Evolutionary conservation across 2,329 filamentous ascomycete species (phyloP).

Genomic region (Corinectria fuckeliana): DNA sequence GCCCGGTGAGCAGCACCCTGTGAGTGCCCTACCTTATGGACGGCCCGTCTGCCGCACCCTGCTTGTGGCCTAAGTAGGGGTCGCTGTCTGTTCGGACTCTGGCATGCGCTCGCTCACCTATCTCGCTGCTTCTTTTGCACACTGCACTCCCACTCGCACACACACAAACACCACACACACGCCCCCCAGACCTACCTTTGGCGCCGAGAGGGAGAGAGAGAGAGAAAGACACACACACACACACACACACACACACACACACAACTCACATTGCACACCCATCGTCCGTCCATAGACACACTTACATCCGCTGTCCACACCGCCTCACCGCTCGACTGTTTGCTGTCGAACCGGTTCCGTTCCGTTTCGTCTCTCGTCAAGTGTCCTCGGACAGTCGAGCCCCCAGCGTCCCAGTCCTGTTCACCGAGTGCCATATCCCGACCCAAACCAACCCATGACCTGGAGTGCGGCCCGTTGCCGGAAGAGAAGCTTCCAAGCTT

Average conservation of each 20-base stretch:
- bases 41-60: slow-evolving; percentile 38
- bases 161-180: slow-evolving; percentile 22
- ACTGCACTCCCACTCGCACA: slow-evolving; percentile 1
- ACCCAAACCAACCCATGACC: slow-evolving; percentile 37
- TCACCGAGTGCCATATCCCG: slow-evolving; percentile 41
- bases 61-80: slow-evolving; percentile 30
- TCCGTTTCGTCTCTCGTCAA: slow-evolving; percentile 9
- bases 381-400: slow-evolving; percentile 30
- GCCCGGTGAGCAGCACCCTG: slow-evolving; percentile 26
- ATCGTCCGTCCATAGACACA: slow-evolving; percentile 1
- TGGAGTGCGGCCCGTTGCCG: slow-evolving; percentile 29
- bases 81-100: slow-evolving; percentile 26
- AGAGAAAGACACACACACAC: slow-evolving; percentile 22
- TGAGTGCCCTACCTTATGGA: slow-evolving; percentile 29
- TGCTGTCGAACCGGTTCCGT: slow-evolving; percentile 19
- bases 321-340: slow-evolving; percentile 33
- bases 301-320: slow-evolving; percentile 38
- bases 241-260: slow-evolving; percentile 28
- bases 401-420: slow-evolving; percentile 28
- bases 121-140: neutral
- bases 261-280: neutral
- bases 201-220: neutral
- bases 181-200: slow-evolving; percentile 4
- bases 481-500: slow-evolving; percentile 21
- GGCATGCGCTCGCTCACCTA: neutral